These are phyloP conservation scores for Chytriomyces confervae DNA, from an alignment of 192 early-diverging fungal species.

Conservation along the genomic window DNA sequence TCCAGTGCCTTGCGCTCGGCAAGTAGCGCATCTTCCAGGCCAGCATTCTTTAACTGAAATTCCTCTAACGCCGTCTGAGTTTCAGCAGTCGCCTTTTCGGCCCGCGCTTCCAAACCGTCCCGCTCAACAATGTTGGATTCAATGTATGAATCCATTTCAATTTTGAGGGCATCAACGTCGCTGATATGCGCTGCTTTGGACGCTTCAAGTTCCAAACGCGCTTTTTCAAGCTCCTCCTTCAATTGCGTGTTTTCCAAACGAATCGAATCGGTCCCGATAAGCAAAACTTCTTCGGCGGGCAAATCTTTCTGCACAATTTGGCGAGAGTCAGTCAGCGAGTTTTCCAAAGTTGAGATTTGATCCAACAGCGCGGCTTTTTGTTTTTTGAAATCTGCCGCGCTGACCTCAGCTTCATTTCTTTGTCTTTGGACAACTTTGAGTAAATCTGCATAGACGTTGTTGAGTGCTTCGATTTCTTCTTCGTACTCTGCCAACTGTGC, in stretches of 20 bases:
- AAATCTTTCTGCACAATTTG: neutral
- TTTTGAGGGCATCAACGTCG: neutral
- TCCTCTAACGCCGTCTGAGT: neutral
- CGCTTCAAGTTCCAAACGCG: neutral
- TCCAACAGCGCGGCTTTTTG: neutral
- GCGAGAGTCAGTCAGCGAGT: neutral
- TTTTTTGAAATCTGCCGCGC: neutral
- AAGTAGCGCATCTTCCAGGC: neutral
- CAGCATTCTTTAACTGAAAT: neutral
- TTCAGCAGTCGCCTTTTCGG: neutral
- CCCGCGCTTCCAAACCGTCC: neutral
- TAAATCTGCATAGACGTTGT: neutral
- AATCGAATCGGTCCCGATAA: neutral
- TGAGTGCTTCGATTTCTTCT: neutral
- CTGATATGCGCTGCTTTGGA: neutral
- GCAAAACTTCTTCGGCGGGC: too few species aligned
- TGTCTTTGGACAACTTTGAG: neutral
- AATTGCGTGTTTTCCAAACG: neutral
- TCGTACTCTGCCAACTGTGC: neutral
- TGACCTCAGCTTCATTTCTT: neutral
- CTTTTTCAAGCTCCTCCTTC: neutral
- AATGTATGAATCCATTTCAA: neutral
- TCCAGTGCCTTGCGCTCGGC: neutral
- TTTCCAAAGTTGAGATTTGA: neutral
- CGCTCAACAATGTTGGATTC: neutral